Percentiles rank a stretch among this genome's conserved stretches.
These are phyloP conservation scores for Mycosarcoma maydis DNA, from an alignment of 1,284 basidiomycete species.

Conservation along the genomic window DNA sequence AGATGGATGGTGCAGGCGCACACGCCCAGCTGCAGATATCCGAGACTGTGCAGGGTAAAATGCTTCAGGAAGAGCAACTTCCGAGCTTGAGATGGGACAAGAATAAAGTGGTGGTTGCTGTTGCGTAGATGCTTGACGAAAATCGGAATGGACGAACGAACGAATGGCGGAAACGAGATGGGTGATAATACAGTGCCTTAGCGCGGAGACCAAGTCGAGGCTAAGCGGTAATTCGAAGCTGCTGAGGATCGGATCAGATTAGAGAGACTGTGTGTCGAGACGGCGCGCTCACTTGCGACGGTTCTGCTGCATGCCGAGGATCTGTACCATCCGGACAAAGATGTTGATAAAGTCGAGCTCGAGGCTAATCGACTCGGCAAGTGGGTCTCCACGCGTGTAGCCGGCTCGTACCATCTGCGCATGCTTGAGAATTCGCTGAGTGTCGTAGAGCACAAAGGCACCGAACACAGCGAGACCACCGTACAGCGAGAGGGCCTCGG, in stretches of 20 bases:
- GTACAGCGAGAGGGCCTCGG: constrained; percentile 79
- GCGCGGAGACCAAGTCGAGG: too few relatives aligned
- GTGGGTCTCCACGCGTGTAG: constrained; percentile 76
- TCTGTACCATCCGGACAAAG: constrained; percentile 80
- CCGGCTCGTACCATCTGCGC: constrained; percentile 79
- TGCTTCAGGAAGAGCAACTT: background rate
- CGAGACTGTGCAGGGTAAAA: constrained; percentile 22
- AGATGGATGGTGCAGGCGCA: too few relatives aligned
- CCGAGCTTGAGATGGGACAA: too few relatives aligned
- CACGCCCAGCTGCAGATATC: constrained; percentile 23
- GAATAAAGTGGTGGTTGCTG: constrained; percentile 15
- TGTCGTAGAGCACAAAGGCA: constrained; percentile 86
- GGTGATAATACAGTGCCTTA: constrained; percentile 32
- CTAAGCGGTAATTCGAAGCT: too few relatives aligned
- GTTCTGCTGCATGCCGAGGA: constrained; percentile 73
- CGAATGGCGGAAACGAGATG: constrained; percentile 1
- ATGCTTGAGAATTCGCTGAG: constrained; percentile 81
- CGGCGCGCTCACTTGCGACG: constrained; percentile 51
- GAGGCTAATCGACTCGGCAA: constrained; percentile 78
- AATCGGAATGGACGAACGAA: background rate
- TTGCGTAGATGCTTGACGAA: constrained; percentile 22
- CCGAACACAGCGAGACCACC: constrained; percentile 87
- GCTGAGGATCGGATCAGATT: background rate
- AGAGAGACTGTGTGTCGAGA: background rate
- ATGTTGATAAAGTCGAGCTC: constrained; percentile 84